phyloP scores from a whole-genome alignment of 2,329 filamentous ascomycete genomes.

The Triangularia setosa region DNA sequence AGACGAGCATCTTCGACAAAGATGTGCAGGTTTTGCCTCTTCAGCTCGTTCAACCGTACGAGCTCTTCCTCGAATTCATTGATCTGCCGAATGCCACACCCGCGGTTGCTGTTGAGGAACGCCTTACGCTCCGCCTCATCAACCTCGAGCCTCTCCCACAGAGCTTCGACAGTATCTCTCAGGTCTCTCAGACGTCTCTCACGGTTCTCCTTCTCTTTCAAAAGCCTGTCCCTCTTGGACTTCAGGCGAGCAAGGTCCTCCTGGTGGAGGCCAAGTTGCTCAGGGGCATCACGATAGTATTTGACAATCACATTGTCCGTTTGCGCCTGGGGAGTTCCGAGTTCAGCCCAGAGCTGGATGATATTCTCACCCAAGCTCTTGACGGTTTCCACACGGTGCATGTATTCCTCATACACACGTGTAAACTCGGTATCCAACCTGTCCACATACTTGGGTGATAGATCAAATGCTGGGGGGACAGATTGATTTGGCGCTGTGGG shows the following conservation, averaged over 20 bases:
- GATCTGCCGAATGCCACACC: slow-evolving; percentile 85
- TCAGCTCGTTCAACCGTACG: slow-evolving; percentile 80
- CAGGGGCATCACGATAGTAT: slow-evolving; percentile 82
- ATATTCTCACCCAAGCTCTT: slow-evolving; percentile 75
- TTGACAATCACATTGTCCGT: slow-evolving; percentile 85
- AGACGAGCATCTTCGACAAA: slow-evolving; percentile 93
- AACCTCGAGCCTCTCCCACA: slow-evolving; percentile 86
- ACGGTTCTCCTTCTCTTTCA: slow-evolving; percentile 74
- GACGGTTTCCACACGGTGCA: slow-evolving; percentile 72
- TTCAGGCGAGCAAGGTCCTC: slow-evolving; percentile 74
- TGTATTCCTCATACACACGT: slow-evolving; percentile 95
- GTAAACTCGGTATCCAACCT: slow-evolving; percentile 88
- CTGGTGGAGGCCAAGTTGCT: slow-evolving; percentile 88
- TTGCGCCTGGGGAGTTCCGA: slow-evolving; percentile 90
- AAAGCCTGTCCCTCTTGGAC: slow-evolving; percentile 72
- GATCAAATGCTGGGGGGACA: slow-evolving; percentile 79
- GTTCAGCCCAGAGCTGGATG: slow-evolving; percentile 91
- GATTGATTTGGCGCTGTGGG: slow-evolving; percentile 74
- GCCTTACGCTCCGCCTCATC: slow-evolving; percentile 78
- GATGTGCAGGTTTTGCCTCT: slow-evolving; percentile 88
- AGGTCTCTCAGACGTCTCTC: slow-evolving; percentile 56
- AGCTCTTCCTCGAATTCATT: slow-evolving; percentile 96
- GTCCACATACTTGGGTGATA: slow-evolving; percentile 85
- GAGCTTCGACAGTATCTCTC: slow-evolving; percentile 68
- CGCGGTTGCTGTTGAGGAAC: slow-evolving; percentile 83